phyloP scores from a whole-genome alignment of 805 yeast genomes.

The Candida koratica region DNA sequence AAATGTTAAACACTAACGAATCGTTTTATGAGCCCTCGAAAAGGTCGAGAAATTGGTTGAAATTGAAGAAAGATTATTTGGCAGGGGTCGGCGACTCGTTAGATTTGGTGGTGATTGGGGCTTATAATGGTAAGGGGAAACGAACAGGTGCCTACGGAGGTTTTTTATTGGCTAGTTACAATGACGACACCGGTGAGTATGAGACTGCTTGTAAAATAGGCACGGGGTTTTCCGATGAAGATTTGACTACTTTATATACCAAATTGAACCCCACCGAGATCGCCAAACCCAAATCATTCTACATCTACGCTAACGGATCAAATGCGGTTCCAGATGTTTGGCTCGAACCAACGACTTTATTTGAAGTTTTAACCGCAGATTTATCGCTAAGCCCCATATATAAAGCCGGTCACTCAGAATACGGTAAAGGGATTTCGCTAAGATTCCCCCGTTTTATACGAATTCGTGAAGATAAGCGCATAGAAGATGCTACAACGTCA shows the following conservation, averaged over 20 bases:
- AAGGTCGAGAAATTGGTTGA: slow-evolving; percentile 92
- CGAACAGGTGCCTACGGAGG: slow-evolving; percentile 96
- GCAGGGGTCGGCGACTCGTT: slow-evolving; percentile 95
- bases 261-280: slow-evolving; percentile 66
- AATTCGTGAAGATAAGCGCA: slow-evolving; percentile 78
- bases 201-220: slow-evolving; percentile 97
- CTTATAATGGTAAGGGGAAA: slow-evolving; percentile 89
- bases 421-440: slow-evolving; percentile 80
- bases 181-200: slow-evolving; percentile 84
- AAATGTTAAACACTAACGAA: slow-evolving; percentile 75
- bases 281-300: slow-evolving; percentile 59
- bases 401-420: slow-evolving; percentile 71
- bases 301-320: slow-evolving; percentile 61
- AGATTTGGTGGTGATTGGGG: slow-evolving; percentile 91
- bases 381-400: slow-evolving; percentile 83
- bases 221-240: slow-evolving; percentile 90
- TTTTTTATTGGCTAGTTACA: slow-evolving; percentile 83
- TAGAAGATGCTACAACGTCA: slow-evolving; percentile 83
- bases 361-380: slow-evolving; percentile 91
- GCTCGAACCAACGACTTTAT: slow-evolving; percentile 82
- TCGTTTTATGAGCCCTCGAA: slow-evolving; percentile 91
- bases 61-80: slow-evolving; percentile 89
- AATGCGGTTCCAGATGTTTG: slow-evolving; percentile 86
- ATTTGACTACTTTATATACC: slow-evolving; percentile 56
- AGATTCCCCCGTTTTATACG: slow-evolving; percentile 86